Evolutionary conservation across 495 filamentous ascomycete species (phyloP), one percentile per base, ranked within the genome.

Genomic region (Chaetomium tenue): DNA sequence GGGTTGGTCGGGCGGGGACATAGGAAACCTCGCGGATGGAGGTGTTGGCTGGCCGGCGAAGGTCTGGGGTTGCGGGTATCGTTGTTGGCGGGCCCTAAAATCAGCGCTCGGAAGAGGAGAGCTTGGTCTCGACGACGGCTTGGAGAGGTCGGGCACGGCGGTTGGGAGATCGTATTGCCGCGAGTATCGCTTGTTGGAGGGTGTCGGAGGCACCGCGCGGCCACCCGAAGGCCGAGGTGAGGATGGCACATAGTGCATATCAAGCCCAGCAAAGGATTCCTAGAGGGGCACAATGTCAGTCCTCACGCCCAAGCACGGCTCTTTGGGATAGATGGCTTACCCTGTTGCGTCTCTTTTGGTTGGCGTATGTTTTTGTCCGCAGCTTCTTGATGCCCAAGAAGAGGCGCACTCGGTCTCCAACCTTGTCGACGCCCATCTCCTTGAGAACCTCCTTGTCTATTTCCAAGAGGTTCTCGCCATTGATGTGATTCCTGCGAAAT

Each of bases 391-490:
- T 97, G 67, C 86, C 91, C 70, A 90, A 85, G 75, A 91, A 93
- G 55, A 99, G 89, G 65, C 94, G 88, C n/a, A 99, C 92, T 42
- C 95, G 87, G 76, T 99, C 95, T 55, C 94, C 94, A 61, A 99
- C 89, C 76, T 97, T 99, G 67, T 97, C 96, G 66, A 99, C 91
- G 28, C 94, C 94, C 86, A 99, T 93, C 71, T 99, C 94, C 76
- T 98, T 95, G 62, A 99, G 83, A 53, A 94, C 91, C 58, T 89
- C 87, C 79, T 97, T 95, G 74, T 99, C 94, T 76, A 96, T 93
- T 76, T 99, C 94, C 62, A 99, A 83, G 48, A 99, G 81, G 71
- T 95, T 97, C 75, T 95, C 92, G 60, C 94, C 94, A 71, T 92
- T 98, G 79, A 99, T 96, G 72, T 97, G 90, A 71, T 99, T 96